Base-by-base conservation (phyloP, 768 basidiomycete genomes). In the Mycena rosella region DNA sequence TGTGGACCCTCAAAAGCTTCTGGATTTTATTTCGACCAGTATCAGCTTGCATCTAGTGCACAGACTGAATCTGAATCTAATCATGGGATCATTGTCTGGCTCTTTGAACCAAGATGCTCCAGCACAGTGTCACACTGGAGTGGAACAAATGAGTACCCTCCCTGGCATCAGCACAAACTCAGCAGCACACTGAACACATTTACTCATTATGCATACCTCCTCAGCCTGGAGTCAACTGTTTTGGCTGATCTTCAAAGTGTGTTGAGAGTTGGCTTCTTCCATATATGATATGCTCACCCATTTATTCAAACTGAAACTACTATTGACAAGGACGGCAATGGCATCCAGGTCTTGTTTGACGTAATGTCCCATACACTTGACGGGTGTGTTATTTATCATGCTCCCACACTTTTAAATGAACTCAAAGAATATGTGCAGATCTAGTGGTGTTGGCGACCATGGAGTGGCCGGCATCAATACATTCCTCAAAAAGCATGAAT, bases 121-220 rank as follows among this genome's bases (percentile, higher is more conserved):
- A 60, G 45, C 58, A 47, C 29, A 26, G 58, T 60, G 18, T 42
- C 51, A 26, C 48, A 61, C 30, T 61, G 60, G 49, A 61, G 60
- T 53, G 60, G 60, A 36, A 61, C 60, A n/a, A 61, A 61, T 44
- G 60, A 61, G 18, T 61, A 61, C 38, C 60, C 60, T 42, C 26
- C 60, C 3, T 61, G 60, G 60, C 60, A 51, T 47, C 48, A n/a
- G n/a, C n/a, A n/a, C n/a, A n/a, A n/a, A n/a, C n/a, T n/a, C n/a
- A n/a, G n/a, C n/a, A n/a, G n/a, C n/a, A n/a, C n/a, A n/a, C n/a
- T n/a, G n/a, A n/a, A n/a, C n/a, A n/a, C n/a, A n/a, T n/a, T n/a
- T n/a, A n/a, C n/a, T n/a, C n/a, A n/a, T n/a, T n/a, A n/a, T n/a
- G n/a, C n/a, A n/a, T n/a, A n/a, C n/a, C n/a, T n/a, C n/a, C n/a